Conservation (phyloP, 192 early-diverging fungal species). For the Coemansia reversa region DNA sequence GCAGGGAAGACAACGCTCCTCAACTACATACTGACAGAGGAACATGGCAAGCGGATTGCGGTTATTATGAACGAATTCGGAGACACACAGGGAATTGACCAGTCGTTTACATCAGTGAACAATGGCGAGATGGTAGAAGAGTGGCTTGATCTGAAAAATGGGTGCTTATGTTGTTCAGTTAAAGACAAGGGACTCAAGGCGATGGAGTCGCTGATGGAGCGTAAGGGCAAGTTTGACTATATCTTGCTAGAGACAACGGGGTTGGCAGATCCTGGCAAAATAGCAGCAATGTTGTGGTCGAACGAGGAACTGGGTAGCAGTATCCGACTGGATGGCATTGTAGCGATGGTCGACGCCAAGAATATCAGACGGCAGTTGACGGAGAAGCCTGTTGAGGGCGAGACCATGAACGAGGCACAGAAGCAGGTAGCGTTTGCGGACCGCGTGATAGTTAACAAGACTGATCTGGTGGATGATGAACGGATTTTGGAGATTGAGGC, state of each 20-base stretch:
- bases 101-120: slow-evolving; percentile 75
- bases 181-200: slow-evolving; percentile 95
- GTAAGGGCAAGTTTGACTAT: slow-evolving; percentile 92
- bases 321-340: slow-evolving; percentile 87
- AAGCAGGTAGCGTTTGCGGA: slow-evolving; percentile 82
- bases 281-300: slow-evolving; percentile 96
- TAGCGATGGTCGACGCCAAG: slow-evolving; percentile 83
- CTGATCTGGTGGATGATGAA: slow-evolving; percentile 62
- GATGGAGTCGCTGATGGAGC: slow-evolving; percentile 90
- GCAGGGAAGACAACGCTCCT: slow-evolving; percentile 93
- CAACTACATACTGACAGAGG: slow-evolving; percentile 75
- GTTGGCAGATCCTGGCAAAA: slow-evolving; percentile 71
- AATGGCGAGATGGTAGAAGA: slow-evolving; percentile 86
- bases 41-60: slow-evolving; percentile 94
- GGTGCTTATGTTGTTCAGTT: slow-evolving; percentile 96
- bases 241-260: slow-evolving; percentile 95
- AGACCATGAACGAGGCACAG: slow-evolving; percentile 71
- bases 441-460: slow-evolving; percentile 85
- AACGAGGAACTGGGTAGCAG: slow-evolving; percentile 90
- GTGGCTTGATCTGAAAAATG: slow-evolving; percentile 97
- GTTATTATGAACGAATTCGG: slow-evolving; percentile 99
- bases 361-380: slow-evolving; percentile 56
- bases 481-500: slow-evolving; percentile 50
- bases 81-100: slow-evolving; percentile 92
- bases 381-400: slow-evolving; percentile 55